Conservation (phyloP, 2,329 filamentous ascomycete species). For the Remersonia thermophila region DNA sequence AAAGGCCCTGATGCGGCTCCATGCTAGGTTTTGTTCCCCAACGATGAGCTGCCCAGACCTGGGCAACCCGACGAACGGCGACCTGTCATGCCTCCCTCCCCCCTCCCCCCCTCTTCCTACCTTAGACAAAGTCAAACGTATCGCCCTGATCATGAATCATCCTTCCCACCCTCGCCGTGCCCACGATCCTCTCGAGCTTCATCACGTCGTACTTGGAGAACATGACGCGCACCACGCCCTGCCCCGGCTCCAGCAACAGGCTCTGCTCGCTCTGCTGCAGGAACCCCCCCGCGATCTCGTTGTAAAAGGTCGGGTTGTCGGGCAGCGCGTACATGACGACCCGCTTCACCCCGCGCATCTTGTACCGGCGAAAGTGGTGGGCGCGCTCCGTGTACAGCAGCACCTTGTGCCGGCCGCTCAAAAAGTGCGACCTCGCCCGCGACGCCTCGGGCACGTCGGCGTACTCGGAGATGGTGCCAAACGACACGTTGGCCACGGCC, state of each 20-base stretch:
- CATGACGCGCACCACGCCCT: slow-evolving; percentile 48
- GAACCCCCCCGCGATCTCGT: slow-evolving; percentile 60
- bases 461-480: slow-evolving; percentile 84
- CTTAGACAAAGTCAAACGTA: slow-evolving; percentile 86
- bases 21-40: too few relatives aligned
- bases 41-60: too few relatives aligned
- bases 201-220: slow-evolving; percentile 87
- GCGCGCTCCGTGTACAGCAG: slow-evolving; percentile 87
- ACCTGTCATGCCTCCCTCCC: too few relatives aligned
- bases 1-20: too few relatives aligned
- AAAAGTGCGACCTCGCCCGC: slow-evolving; percentile 76
- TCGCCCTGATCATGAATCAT: slow-evolving; percentile 79
- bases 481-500: slow-evolving; percentile 44
- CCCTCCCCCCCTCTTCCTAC: too few relatives aligned
- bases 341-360: slow-evolving; percentile 65
- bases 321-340: slow-evolving; percentile 87
- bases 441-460: slow-evolving; percentile 66
- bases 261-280: slow-evolving; percentile 48
- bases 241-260: slow-evolving; percentile 40
- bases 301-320: slow-evolving; percentile 75
- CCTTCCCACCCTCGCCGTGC: slow-evolving; percentile 63
- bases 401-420: slow-evolving; percentile 67
- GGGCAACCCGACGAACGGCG: too few relatives aligned
- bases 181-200: slow-evolving; percentile 79
- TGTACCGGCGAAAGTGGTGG: slow-evolving; percentile 92